Conservation (phyloP, 2,329 filamentous ascomycete genomes). For the Trichoderma sp. region DNA sequence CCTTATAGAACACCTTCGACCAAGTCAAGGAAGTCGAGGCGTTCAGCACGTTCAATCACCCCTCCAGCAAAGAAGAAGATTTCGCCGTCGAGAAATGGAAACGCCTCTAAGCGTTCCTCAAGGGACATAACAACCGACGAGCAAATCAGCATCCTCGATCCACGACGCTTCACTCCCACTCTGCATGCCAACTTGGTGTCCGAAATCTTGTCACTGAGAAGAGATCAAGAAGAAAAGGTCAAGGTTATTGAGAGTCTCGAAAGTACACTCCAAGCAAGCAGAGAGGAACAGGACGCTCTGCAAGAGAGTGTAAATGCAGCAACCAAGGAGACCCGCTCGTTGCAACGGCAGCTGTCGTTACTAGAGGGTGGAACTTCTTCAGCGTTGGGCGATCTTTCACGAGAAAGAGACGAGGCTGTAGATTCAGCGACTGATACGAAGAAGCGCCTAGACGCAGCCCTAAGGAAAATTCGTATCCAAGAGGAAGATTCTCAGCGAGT, state of each 20-base stretch:
- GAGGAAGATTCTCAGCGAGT: constrained; percentile 81
- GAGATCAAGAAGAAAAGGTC: constrained; percentile 88
- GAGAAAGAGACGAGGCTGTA: constrained; percentile 82
- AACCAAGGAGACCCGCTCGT: constrained; percentile 73
- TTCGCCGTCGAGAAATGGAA: constrained; percentile 56
- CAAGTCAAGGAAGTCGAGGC: constrained; percentile 60
- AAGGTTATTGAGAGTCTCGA: constrained; percentile 86
- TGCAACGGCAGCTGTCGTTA: constrained; percentile 82
- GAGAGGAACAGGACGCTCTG: constrained; percentile 73
- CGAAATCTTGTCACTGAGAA: constrained; percentile 82
- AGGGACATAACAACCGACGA: constrained; percentile 66
- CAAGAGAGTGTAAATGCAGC: constrained; percentile 62
- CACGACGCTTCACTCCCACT: constrained; percentile 90
- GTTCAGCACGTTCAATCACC: constrained; percentile 67
- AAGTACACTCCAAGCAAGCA: constrained; percentile 66
- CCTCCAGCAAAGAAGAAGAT: constrained; percentile 57
- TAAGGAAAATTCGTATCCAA: constrained; percentile 75
- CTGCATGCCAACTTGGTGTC: constrained; percentile 92
- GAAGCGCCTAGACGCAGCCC: constrained; percentile 72
- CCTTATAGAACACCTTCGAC: constrained; percentile 73
- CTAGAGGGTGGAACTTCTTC: constrained; percentile 87
- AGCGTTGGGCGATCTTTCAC: constrained; percentile 78
- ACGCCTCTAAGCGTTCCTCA: constrained; percentile 52
- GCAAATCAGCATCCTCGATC: constrained; percentile 74
- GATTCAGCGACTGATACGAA: constrained; percentile 71